A percentile compares a stretch with the other conserved stretches of the same genome.
Evolutionary conservation across 768 basidiomycete genomes (phyloP).

Genomic region (Psilocybe cyanescens): DNA sequence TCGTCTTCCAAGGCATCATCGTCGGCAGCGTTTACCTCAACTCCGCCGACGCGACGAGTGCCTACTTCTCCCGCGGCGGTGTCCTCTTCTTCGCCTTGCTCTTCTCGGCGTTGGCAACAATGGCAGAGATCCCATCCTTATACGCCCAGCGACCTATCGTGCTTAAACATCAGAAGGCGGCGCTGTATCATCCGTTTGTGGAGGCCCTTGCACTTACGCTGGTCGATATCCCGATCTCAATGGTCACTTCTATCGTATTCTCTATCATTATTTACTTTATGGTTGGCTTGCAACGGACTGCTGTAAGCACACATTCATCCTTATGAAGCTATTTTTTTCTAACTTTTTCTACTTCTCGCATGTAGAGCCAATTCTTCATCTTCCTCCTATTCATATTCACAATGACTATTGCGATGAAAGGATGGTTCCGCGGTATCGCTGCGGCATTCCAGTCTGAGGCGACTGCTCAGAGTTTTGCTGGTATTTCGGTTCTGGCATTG

Average conservation of each 20-base stretch:
- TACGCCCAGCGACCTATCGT: conserved; percentile 67
- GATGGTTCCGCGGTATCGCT: conserved; percentile 74
- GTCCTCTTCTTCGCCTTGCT: conserved; percentile 74
- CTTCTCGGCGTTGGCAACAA: conserved; percentile 58
- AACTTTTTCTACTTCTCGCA: too few relatives aligned
- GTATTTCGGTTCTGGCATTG: conserved; percentile 35
- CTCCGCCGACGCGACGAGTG: conserved; percentile 54
- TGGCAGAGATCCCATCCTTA: conserved; percentile 68
- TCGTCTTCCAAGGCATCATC: conserved; percentile 52
- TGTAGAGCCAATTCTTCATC: conserved; percentile 56
- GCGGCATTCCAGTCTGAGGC: conserved; percentile 64
- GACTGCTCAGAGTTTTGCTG: conserved; percentile 65
- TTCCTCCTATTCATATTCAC: conserved; percentile 61
- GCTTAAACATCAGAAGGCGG: conserved; percentile 56
- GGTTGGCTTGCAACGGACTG: conserved; percentile 56
- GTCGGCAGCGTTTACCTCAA: conserved; percentile 71
- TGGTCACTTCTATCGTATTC: conserved; percentile 47
- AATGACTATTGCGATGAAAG: conserved; percentile 70
- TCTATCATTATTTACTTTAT: conserved; percentile 63
- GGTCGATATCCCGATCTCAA: conserved; percentile 62
- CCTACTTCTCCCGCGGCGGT: conserved; percentile 79
- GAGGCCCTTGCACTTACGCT: conserved; percentile 56
- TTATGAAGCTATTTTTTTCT: not conserved
- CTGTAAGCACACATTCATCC: conserved; percentile 15
- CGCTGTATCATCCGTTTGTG: conserved; percentile 51